phyloP scores from a whole-genome alignment of 768 basidiomycete genomes.

The Mycena sanguinolenta region DNA sequence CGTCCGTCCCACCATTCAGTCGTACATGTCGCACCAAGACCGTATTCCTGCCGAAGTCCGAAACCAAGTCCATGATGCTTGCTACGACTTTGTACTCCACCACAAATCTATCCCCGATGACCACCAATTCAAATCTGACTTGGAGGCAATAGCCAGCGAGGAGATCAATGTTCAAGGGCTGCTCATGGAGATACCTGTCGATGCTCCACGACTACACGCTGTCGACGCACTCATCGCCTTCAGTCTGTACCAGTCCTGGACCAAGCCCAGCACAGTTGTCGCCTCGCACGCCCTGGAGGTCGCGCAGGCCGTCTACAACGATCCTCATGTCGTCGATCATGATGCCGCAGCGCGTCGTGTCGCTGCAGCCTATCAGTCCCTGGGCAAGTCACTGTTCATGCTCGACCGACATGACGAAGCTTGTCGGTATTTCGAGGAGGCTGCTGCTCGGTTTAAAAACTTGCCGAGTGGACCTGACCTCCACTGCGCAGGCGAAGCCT shows the following conservation, averaged over 20 bases:
- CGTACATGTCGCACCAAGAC: slow-evolving; percentile 33
- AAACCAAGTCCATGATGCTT: slow-evolving; percentile 28
- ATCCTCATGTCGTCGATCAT: neutral
- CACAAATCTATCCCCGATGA: slow-evolving; percentile 25
- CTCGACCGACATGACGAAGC: neutral
- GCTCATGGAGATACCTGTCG: slow-evolving; percentile 28
- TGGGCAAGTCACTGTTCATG: neutral
- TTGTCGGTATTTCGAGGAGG: neutral
- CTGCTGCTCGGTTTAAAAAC: neutral
- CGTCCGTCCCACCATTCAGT: slow-evolving; percentile 40
- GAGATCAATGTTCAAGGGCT: slow-evolving; percentile 11
- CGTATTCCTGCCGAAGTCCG: slow-evolving; percentile 19
- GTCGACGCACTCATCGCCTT: slow-evolving; percentile 37
- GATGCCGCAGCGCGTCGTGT: neutral
- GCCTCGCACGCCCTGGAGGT: slow-evolving; percentile 18
- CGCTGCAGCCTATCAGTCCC: neutral
- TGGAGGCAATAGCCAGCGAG: too few relatives aligned
- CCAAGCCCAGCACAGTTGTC: slow-evolving; percentile 31
- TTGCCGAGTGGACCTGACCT: neutral
- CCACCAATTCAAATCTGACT: slow-evolving; percentile 8
- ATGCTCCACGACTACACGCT: slow-evolving; percentile 4
- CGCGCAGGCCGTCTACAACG: neutral
- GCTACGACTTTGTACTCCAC: slow-evolving; percentile 32
- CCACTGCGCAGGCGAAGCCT: neutral
- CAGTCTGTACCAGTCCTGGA: slow-evolving; percentile 33